Evolutionary conservation across 192 early-diverging fungal genomes (phyloP).

Genomic region (Geosiphon pyriformis): DNA sequence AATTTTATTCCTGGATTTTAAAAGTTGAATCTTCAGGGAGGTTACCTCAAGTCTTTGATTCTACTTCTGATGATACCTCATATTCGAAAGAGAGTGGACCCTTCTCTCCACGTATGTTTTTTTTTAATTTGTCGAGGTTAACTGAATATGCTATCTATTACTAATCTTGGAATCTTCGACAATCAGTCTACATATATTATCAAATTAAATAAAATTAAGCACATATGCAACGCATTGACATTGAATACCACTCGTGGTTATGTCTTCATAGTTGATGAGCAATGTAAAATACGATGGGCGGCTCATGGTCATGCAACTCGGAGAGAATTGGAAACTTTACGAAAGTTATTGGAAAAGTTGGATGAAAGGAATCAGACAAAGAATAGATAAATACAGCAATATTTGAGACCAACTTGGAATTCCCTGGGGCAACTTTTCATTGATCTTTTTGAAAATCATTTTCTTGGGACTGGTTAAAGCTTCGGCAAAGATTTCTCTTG

Average conservation of each 20-base stretch:
- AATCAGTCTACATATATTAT: not conserved
- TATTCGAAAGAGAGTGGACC: not conserved
- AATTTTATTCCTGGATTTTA: not conserved
- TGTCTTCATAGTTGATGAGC: not conserved
- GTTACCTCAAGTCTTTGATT: not conserved
- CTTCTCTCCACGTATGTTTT: not conserved
- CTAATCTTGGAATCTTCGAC: too few relatives aligned
- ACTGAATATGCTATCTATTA: too few relatives aligned
- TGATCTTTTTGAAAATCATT: too few relatives aligned
- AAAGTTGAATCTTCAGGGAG: not conserved
- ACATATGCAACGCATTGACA: not conserved
- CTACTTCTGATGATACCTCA: not conserved
- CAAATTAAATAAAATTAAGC: not conserved
- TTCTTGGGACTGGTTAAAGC: too few relatives aligned
- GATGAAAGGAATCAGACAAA: not conserved
- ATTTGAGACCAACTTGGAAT: too few relatives aligned
- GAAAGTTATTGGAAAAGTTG: not conserved
- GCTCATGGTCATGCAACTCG: not conserved
- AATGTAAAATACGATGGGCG: not conserved
- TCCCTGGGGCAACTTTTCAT: too few relatives aligned
- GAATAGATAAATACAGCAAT: too few relatives aligned
- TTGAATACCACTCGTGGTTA: not conserved
- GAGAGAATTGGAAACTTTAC: not conserved
- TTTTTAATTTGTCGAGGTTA: not conserved
- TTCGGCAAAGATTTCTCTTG: too few relatives aligned